These are phyloP conservation scores for Mycosphaerella arachidis DNA, from an alignment of 2,329 filamentous ascomycete species.

Conservation along the genomic window DNA sequence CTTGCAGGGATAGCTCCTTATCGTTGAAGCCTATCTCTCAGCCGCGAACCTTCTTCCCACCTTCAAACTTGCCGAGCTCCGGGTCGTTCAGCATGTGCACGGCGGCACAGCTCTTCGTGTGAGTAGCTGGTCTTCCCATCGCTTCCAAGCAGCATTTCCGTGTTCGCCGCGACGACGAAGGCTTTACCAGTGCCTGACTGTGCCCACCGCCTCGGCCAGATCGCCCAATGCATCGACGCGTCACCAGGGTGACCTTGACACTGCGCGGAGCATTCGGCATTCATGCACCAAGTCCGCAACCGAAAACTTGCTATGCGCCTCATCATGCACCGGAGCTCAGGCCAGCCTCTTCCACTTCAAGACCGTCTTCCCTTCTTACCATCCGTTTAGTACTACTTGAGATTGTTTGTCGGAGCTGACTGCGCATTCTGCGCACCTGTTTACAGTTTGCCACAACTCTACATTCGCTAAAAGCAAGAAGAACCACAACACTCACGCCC, in stretches of 20 bases:
- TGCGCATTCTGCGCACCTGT: neutral
- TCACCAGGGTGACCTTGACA: neutral
- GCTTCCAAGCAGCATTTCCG: neutral
- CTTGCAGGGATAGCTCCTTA: neutral
- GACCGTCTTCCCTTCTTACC: neutral
- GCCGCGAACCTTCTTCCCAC: neutral
- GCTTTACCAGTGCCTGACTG: neutral
- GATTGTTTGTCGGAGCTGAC: neutral
- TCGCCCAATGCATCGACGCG: neutral
- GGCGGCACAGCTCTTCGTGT: neutral
- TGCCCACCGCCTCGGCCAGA: neutral
- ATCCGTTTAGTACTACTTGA: neutral
- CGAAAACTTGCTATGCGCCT: conserved; percentile 1
- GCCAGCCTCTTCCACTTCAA: neutral
- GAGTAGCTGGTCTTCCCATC: neutral
- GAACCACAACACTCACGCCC: neutral
- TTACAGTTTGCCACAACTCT: neutral
- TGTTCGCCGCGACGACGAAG: neutral
- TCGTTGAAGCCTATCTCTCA: neutral
- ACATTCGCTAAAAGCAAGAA: neutral
- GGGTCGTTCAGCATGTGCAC: neutral
- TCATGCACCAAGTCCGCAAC: neutral
- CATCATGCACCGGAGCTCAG: neutral
- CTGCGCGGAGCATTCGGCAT: neutral
- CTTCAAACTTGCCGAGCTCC: neutral